These are phyloP conservation scores for Saitoella complicata DNA, from an alignment of 805 yeast species.

Conservation along the genomic window DNA sequence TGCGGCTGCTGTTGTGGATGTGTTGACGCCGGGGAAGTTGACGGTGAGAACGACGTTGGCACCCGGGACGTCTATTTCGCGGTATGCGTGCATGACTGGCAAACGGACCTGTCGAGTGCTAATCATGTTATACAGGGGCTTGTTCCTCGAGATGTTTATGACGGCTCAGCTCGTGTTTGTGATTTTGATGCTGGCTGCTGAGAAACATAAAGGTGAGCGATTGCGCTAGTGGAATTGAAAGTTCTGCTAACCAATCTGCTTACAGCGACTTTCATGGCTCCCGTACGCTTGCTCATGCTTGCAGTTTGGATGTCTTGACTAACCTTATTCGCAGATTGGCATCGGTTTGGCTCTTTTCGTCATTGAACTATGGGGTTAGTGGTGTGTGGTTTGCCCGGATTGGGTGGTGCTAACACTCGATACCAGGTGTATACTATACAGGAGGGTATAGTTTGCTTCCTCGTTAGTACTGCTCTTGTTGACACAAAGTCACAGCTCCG, in stretches of 20 bases:
- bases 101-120: too few species aligned
- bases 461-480: too few species aligned
- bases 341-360: slow-evolving; percentile 71
- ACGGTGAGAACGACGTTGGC: slow-evolving; percentile 58
- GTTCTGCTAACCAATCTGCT: too few species aligned
- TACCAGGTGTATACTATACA: too few species aligned
- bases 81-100: too few species aligned
- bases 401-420: too few species aligned
- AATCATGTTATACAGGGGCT: slow-evolving; percentile 33
- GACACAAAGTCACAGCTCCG: slow-evolving; percentile 26
- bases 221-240: slow-evolving; percentile 24
- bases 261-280: too few species aligned
- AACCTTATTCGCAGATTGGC: slow-evolving; percentile 39
- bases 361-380: slow-evolving; percentile 39
- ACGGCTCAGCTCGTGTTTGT: slow-evolving; percentile 57
- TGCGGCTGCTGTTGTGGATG: slow-evolving; percentile 78
- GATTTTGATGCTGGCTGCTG: slow-evolving; percentile 70
- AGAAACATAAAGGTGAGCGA: slow-evolving; percentile 56
- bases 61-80: slow-evolving; percentile 46
- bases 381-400: too few species aligned
- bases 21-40: slow-evolving; percentile 69
- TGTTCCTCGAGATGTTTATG: slow-evolving; percentile 69
- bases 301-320: too few species aligned
- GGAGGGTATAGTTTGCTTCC: too few species aligned
- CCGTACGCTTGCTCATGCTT: too few species aligned